Base-by-base conservation (phyloP, 140 eudicot species). In the Cichorium intybus region DNA sequence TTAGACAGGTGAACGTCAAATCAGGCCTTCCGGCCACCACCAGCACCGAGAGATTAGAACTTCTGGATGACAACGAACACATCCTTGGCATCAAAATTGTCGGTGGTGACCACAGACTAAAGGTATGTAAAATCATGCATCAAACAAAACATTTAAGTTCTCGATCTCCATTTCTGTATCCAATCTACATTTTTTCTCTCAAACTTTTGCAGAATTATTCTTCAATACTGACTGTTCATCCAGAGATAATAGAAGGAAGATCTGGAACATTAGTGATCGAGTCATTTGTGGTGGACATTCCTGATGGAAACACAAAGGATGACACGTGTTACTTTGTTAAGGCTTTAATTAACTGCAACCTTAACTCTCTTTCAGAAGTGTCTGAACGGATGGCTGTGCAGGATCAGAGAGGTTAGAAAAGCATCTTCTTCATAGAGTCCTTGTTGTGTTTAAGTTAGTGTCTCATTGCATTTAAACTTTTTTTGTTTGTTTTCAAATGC, bases 1-100 rank as follows among this genome's bases (percentile, higher is more conserved):
- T 80, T 63, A 75, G 95, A 62, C 75, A 77, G 55, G 95, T 86
- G 62, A 78, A 86, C 52, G 89, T 83, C 1, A 86, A 78, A 49
- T 80, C 87, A 45, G 95, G 89, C 14, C 85, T 86, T 72, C 95
- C 89, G 11, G 87, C 95, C 47, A 86, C 89, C 0, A 83, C 86
- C 50, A 82, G 89, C 62, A 83, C 84, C 0, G 89, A 86, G 64
- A 77, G 80, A 46, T 64, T 86, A 71, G 87, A 83, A 43, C 81
- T 80, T 62, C 81, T 82, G 43, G 87, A 86, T 47, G 89, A 86
- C 41, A 61, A 81, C 24, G 66, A 86, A 66, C 95, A 82, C 75
- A 86, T 86, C 39, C 83, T 82, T 45, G 81, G 87, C 6, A 78
- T 82, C 51, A 83, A 59, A 52, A 82, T 82, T 10, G 82, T 82